Evolutionary conservation across 1,139 yeast species (phyloP).

Genomic region (Pichia sp.): DNA sequence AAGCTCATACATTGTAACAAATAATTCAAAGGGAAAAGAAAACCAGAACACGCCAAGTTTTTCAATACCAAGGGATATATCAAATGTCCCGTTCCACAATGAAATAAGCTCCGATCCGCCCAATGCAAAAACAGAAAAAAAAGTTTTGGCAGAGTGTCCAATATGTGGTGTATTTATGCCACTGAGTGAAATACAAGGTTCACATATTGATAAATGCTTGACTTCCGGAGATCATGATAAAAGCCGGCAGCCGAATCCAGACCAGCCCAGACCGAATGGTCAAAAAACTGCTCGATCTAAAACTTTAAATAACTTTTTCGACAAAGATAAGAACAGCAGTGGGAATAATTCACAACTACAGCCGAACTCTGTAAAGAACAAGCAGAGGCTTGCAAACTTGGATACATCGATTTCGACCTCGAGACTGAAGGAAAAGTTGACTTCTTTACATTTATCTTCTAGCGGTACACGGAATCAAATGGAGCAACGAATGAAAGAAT

Average conservation of each 20-base stretch:
- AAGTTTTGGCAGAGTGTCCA: conserved; percentile 56
- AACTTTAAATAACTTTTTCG: conserved; percentile 16
- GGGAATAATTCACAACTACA: conserved; percentile 21
- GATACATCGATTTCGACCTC: conserved; percentile 58
- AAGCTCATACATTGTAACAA: too few species aligned
- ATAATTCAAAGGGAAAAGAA: neutral
- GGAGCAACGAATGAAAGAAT: conserved; percentile 73
- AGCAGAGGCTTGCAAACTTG: conserved; percentile 37
- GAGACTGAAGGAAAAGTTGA: conserved; percentile 58
- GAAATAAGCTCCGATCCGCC: neutral
- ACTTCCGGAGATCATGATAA: conserved; percentile 1
- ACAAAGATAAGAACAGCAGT: neutral
- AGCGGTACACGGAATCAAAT: conserved; percentile 60
- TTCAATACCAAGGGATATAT: neutral
- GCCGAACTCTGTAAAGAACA: conserved; percentile 18
- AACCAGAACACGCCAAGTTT: neutral
- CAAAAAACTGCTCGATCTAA: neutral
- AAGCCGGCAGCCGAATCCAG: neutral
- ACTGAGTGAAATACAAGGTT: conserved; percentile 51
- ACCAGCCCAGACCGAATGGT: neutral
- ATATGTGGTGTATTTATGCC: conserved; percentile 59
- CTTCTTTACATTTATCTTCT: conserved; percentile 51
- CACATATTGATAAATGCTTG: conserved; percentile 71
- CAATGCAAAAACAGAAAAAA: neutral
- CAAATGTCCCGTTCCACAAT: neutral